Evolutionary conservation across 768 basidiomycete genomes (phyloP).

Genomic region (Tulasnella sp.): DNA sequence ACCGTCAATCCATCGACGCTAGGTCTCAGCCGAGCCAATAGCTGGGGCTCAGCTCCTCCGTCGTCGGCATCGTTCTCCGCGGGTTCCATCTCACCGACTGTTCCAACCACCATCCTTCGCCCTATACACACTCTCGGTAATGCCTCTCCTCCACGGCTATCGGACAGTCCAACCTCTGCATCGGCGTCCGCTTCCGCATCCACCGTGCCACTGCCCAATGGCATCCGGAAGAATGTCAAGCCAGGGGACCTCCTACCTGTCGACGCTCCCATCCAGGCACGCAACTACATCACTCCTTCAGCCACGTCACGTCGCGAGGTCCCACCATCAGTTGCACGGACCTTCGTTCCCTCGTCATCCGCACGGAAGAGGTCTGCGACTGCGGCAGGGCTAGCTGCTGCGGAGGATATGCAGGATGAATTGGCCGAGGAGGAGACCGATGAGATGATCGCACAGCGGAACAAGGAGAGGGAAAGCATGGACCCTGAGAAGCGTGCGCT

Average conservation of each 20-base stretch:
- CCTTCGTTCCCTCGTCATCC: conserved; percentile 2
- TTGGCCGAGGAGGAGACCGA: conserved; percentile 31
- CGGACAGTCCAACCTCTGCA: neutral
- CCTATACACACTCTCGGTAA: neutral
- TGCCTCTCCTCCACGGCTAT: neutral
- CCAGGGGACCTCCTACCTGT: conserved; percentile 52
- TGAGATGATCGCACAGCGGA: conserved; percentile 31
- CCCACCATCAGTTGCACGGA: conserved; percentile 42
- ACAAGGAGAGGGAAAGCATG: conserved; percentile 28
- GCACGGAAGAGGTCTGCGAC: conserved; percentile 31
- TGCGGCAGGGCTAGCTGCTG: conserved; percentile 27
- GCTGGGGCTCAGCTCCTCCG: conserved; percentile 2
- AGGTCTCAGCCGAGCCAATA: neutral
- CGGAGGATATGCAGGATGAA: conserved; percentile 28
- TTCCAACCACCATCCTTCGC: neutral
- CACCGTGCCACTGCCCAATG: conserved; percentile 33
- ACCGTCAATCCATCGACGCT: neutral
- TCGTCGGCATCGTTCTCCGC: neutral
- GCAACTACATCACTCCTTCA: conserved; percentile 63
- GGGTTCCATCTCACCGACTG: neutral
- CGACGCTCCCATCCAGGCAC: conserved; percentile 69
- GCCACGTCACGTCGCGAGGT: conserved; percentile 68
- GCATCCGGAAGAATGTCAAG: conserved; percentile 56
- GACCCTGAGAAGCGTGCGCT: conserved; percentile 2
- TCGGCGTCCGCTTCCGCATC: conserved; percentile 21